Evolutionary conservation across 177 flowering plant genomes (phyloP), one percentile per base, ranked within the genome.

Genomic region (Vitis hybrid): DNA sequence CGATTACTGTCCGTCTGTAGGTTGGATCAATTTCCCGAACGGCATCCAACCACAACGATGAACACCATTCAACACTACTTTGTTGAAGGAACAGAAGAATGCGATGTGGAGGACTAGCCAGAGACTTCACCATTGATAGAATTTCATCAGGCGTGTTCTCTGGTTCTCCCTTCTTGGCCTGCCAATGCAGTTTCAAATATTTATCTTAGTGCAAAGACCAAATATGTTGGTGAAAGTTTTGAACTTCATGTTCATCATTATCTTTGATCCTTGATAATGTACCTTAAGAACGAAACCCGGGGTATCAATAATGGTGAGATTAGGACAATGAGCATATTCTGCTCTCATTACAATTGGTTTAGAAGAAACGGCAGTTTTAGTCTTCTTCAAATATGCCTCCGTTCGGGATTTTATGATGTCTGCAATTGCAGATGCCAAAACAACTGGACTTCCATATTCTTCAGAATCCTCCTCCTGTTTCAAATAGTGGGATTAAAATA

Each of bases 21-120:
- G 87, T 72, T 33, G 99, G 98, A 80, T 96, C 99, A 69, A 96
- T 92, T 65, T 91, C 98, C 61, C 97, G 97, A 77, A 96, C 76
- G 15, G 89, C 76, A 79, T 96, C 99, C 77, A 96, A 77, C 99
- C 99, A 96, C 75, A 96, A 82, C 10, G 99, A 96, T 2, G 99
- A 96, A 74, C 98, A 96, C 99, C 99, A 96, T 70, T 96, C 99
- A 49, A 96, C 97, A 74, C 98, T 96, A 74, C 98, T 96, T 75
- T 96, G 99, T 66, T 96, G 99, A 78, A 96, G 99, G 79, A 96
- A 96, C 82, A 96, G 61, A 53, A 96, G 86, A 76, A 96, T 82
- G 9, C 99, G 94, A 77, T 96, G 91, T 14, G 99, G 97, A 74
- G 99, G 99, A 80, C 89, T 79, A 71, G 99, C 98, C 65, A 96